Evolutionary conservation across 164 flowering plant genomes (phyloP), one percentile per base, ranked within the genome.

Genomic region (Vitis labrusca): DNA sequence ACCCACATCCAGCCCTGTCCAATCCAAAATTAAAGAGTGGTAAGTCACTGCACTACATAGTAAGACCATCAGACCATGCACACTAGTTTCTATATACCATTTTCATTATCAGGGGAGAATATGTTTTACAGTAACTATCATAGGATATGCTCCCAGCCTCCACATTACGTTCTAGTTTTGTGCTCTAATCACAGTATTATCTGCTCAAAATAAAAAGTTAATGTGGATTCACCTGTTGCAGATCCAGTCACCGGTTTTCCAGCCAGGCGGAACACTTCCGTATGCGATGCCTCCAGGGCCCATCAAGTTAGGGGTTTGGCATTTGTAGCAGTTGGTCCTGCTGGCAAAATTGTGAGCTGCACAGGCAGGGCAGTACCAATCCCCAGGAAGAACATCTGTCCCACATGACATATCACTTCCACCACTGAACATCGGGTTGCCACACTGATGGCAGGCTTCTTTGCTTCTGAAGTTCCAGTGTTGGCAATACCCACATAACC

Each of bases 161-260:
- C 44, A 37, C 44, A 37, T 37, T 37, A 6, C 44, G 7, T 37
- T 37, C 6, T 37, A 37, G 7, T 37, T 37, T 37, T 3, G 5
- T 37, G 44, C 44, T 3, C 44, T 37, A 37, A 37, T 37, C 44
- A 37, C 7, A 1, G 7, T 37, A 30, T 14, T 56, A 44, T 16
- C n/a, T 14, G 27, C 55, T n/a, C 9, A 60, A 32, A 47, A 51
- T n/a, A 50, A n/a, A 57, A 50, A 62, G 27, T 2, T 23, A 23
- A 63, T 54, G 56, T 50, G 44, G 52, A 57, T 50, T 69, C 47
- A 86, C 91, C 93, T 83, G 13, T 69, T 51, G 75, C 93, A 89
- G 64, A 85, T 74, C 93, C 93, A 89, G 67, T 89, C 93, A 9
- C 93, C 93, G 23, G 81, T 65, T 78, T 89, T 89, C 91, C 91